phyloP scores from a whole-genome alignment of 805 yeast genomes.

The Dipodascus geniculatus region DNA sequence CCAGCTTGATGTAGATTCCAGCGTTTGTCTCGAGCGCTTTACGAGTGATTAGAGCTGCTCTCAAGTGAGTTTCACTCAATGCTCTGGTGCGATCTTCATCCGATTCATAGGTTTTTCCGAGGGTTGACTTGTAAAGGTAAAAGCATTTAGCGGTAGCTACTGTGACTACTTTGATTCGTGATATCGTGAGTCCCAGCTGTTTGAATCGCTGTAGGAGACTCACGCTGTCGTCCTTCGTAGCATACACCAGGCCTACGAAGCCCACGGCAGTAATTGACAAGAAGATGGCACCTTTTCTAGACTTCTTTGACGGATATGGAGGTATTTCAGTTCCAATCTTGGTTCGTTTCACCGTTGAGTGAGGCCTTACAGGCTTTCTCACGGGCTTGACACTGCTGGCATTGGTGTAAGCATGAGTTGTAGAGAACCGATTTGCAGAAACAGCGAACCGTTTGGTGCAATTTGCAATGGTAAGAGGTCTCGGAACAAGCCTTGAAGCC shows the following conservation, averaged over 20 bases:
- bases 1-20: conserved; percentile 86
- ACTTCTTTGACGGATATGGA: not conserved
- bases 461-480: not conserved
- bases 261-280: conserved; percentile 3
- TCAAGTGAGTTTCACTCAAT: conserved; percentile 52
- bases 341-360: not conserved
- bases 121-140: conserved; percentile 47
- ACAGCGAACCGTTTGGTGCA: not conserved
- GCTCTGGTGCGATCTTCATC: conserved; percentile 40
- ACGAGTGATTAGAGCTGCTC: conserved; percentile 70
- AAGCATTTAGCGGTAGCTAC: conserved; percentile 65
- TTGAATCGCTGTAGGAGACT: conserved; percentile 15
- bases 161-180: conserved; percentile 22
- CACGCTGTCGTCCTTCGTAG: conserved; percentile 10
- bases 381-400: not conserved
- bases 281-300: not conserved
- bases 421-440: not conserved
- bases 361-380: not conserved
- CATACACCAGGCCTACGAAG: conserved; percentile 11
- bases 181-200: conserved; percentile 15
- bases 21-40: conserved; percentile 76
- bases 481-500: too few relatives aligned
- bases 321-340: not conserved
- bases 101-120: conserved; percentile 34
- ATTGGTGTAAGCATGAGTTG: too few relatives aligned